A percentile compares a stretch with the other conserved stretches of the same genome.
Evolutionary conservation across 805 yeast species (phyloP).

Genomic region (Kodamaea hsintzibuensis): DNA sequence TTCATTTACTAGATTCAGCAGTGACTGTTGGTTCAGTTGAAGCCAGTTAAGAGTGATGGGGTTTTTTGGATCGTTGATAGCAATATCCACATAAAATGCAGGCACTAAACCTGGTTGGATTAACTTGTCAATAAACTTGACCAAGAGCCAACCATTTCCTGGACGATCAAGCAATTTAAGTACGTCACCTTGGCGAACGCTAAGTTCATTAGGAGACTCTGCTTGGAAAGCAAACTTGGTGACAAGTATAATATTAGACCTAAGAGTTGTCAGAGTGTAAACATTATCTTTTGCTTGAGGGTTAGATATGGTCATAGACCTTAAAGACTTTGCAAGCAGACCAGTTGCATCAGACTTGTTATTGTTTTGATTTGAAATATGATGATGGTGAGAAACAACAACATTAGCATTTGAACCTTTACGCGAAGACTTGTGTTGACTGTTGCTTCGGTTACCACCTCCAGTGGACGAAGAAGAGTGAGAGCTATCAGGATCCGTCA

Average conservation of each 20-base stretch:
- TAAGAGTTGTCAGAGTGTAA: slow-evolving; percentile 14
- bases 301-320: slow-evolving; percentile 7
- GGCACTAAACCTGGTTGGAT: slow-evolving; percentile 53
- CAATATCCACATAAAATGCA: slow-evolving; percentile 48
- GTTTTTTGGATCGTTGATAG: slow-evolving; percentile 39
- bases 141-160: slow-evolving; percentile 57
- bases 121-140: slow-evolving; percentile 52
- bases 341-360: neutral
- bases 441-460: neutral
- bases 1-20: slow-evolving; percentile 14
- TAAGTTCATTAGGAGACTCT: slow-evolving; percentile 45
- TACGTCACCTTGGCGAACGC: slow-evolving; percentile 51
- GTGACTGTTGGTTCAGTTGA: slow-evolving; percentile 15
- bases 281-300: slow-evolving; percentile 1
- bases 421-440: neutral
- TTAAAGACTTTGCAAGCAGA: slow-evolving; percentile 3
- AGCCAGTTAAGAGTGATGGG: slow-evolving; percentile 43
- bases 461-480: neutral
- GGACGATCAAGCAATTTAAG: slow-evolving; percentile 48
- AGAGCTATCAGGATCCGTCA: neutral
- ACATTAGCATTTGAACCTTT: neutral
- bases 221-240: slow-evolving; percentile 48
- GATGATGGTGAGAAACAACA: neutral
- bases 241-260: slow-evolving; percentile 42
- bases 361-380: neutral